Evolutionary conservation across 768 basidiomycete genomes (phyloP).

Genomic region (Leccinum disarticulatum): DNA sequence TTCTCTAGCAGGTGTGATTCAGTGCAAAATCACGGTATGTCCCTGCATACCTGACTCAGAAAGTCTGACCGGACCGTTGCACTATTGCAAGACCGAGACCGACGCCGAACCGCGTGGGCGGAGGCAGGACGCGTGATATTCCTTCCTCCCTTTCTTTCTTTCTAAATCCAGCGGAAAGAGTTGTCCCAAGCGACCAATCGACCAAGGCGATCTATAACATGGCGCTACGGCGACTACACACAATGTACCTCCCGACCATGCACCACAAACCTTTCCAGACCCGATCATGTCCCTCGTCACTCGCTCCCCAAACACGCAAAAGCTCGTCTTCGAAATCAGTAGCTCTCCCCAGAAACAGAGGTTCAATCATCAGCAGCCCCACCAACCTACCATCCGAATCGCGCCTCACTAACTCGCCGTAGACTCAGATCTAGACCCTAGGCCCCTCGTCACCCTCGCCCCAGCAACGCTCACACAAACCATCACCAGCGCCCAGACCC

Average conservation of each 20-base stretch:
- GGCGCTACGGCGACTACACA: too few species aligned
- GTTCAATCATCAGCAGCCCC: background rate
- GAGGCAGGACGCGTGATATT: too few species aligned
- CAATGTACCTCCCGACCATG: background rate
- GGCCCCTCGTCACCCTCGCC: constrained; percentile 9
- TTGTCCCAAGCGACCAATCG: background rate
- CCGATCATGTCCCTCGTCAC: background rate
- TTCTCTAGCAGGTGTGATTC: background rate
- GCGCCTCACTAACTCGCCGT: background rate
- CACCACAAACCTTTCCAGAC: background rate
- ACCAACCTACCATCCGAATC: background rate
- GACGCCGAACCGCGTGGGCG: too few species aligned
- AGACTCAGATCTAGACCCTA: background rate
- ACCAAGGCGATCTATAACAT: background rate
- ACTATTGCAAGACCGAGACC: too few species aligned
- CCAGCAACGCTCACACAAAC: constrained; percentile 1
- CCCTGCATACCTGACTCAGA: too few species aligned
- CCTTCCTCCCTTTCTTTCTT: too few species aligned
- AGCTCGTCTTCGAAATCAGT: background rate
- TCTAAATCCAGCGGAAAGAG: too few species aligned
- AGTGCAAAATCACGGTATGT: background rate
- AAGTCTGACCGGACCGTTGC: too few species aligned
- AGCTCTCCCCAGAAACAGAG: background rate
- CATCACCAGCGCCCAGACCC: constrained; percentile 15
- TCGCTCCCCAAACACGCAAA: background rate